A percentile compares a stretch with the other conserved stretches of the same genome.
Evolutionary conservation across 495 filamentous ascomycete species (phyloP).

Genomic region (Aspergillus wentii): DNA sequence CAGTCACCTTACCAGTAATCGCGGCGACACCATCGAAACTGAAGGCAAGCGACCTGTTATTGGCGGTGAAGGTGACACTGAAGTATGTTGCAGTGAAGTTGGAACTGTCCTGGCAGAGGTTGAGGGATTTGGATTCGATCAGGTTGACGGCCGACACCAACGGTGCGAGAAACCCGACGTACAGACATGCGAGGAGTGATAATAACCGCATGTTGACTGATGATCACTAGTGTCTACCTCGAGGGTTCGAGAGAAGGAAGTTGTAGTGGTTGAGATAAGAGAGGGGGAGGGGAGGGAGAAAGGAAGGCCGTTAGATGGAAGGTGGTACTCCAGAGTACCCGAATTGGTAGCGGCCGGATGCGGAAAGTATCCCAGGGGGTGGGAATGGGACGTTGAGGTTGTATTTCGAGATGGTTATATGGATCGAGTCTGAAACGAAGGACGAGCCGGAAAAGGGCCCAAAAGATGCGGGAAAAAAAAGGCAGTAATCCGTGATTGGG

Average conservation of each 20-base stretch:
- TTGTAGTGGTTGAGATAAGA: constrained; percentile 5
- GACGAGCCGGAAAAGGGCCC: neutral
- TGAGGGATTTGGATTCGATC: constrained; percentile 72
- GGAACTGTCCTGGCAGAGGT: constrained; percentile 70
- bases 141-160: constrained; percentile 34
- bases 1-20: constrained; percentile 78
- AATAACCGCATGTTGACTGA: constrained; percentile 33
- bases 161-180: constrained; percentile 38
- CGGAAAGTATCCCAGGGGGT: constrained; percentile 26
- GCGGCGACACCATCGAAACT: constrained; percentile 79
- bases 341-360: constrained; percentile 37
- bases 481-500: neutral
- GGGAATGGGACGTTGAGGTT: no score
- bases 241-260: constrained; percentile 1
- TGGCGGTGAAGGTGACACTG: constrained; percentile 73
- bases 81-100: constrained; percentile 81
- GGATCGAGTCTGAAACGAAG: no score
- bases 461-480: neutral
- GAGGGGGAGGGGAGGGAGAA: constrained; percentile 12
- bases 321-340: constrained; percentile 33
- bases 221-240: neutral
- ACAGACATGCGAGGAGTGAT: constrained; percentile 29
- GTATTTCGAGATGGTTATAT: no score
- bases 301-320: constrained; percentile 24
- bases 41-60: constrained; percentile 66